Evolutionary conservation across 331 rosid genomes (phyloP).

Genomic region (Erythrophleum ivorense): DNA sequence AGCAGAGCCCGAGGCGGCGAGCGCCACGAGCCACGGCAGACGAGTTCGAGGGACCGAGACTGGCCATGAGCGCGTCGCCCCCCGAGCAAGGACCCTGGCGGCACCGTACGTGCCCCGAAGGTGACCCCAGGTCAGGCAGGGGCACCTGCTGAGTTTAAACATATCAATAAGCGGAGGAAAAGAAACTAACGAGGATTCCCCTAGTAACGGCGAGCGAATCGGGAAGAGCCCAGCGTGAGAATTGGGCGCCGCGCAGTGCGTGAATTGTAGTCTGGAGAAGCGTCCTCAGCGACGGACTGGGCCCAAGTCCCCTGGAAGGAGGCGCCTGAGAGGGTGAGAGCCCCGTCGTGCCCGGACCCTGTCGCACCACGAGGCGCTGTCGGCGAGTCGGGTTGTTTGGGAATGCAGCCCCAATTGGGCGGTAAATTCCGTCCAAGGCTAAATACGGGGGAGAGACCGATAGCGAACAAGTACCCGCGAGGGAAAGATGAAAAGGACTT

Average conservation of each 20-base stretch:
- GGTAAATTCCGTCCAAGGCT: slow-evolving; percentile 34
- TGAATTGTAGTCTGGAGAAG: slow-evolving; percentile 42
- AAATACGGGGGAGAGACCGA: slow-evolving; percentile 19
- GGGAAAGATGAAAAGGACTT: no score
- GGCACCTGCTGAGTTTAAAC: slow-evolving; percentile 61
- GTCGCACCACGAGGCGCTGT: slow-evolving; percentile 58
- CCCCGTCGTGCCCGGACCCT: slow-evolving; percentile 52
- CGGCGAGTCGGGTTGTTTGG: slow-evolving; percentile 45
- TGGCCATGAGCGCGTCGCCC: no score
- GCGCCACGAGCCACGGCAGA: no score
- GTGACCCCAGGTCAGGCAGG: slow-evolving; percentile 41
- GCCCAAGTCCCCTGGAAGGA: slow-evolving; percentile 53
- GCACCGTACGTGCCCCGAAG: no score
- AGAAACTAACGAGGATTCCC: slow-evolving; percentile 65
- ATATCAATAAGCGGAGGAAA: slow-evolving; percentile 70
- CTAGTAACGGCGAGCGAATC: slow-evolving; percentile 64
- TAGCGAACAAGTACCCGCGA: slow-evolving; percentile 25
- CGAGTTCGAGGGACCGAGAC: no score
- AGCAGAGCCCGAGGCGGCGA: no score
- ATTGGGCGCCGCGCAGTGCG: no score
- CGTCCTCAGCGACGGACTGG: slow-evolving; percentile 42
- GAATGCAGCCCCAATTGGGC: slow-evolving; percentile 36
- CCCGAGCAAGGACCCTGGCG: no score
- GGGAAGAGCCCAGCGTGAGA: neutral
- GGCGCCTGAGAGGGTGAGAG: slow-evolving; percentile 55